These are phyloP conservation scores for Plasmodium gallinaceum DNA, from an alignment of 169 alveolate species.

Conservation along the genomic window DNA sequence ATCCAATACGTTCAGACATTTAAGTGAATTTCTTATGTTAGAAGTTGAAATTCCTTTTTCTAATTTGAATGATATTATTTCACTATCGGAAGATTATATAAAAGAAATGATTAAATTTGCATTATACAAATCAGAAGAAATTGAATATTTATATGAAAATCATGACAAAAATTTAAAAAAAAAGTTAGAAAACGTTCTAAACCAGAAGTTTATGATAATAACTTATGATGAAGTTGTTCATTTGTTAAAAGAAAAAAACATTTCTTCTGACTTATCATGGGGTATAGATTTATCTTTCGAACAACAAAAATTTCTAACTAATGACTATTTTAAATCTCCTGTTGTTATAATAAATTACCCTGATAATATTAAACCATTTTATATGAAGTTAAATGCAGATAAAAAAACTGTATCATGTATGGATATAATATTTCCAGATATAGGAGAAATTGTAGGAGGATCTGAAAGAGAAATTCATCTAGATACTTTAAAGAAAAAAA, in stretches of 20 bases:
- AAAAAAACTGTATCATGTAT: constrained; percentile 96
- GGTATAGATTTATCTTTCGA: constrained; percentile 82
- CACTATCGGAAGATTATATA: constrained; percentile 74
- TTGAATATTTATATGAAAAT: constrained; percentile 56
- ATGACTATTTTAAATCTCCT: constrained; percentile 87
- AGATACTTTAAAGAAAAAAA: constrained; percentile 78
- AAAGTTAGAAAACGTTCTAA: constrained; percentile 23
- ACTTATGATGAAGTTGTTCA: constrained; percentile 80
- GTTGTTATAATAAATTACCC: constrained; percentile 91
- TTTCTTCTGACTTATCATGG: constrained; percentile 88
- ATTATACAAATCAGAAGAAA: constrained; percentile 73
- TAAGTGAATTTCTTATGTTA: constrained; percentile 99
- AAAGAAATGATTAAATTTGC: constrained; percentile 71
- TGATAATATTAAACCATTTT: constrained; percentile 92
- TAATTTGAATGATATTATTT: constrained; percentile 78
- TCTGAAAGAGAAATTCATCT: constrained; percentile 94
- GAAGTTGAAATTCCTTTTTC: constrained; percentile 98
- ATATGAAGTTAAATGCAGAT: constrained; percentile 94
- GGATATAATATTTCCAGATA: constrained; percentile 96
- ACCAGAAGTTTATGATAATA: constrained; percentile 54
- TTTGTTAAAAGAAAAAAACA: constrained; percentile 77
- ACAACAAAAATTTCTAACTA: constrained; percentile 87
- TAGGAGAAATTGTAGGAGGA: constrained; percentile 98
- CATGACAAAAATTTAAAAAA: constrained; percentile 42
- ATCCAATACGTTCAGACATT: constrained; percentile 97